Base-by-base conservation (phyloP, 2,329 filamentous ascomycete genomes). In the Cladophialophora chaetospira region DNA sequence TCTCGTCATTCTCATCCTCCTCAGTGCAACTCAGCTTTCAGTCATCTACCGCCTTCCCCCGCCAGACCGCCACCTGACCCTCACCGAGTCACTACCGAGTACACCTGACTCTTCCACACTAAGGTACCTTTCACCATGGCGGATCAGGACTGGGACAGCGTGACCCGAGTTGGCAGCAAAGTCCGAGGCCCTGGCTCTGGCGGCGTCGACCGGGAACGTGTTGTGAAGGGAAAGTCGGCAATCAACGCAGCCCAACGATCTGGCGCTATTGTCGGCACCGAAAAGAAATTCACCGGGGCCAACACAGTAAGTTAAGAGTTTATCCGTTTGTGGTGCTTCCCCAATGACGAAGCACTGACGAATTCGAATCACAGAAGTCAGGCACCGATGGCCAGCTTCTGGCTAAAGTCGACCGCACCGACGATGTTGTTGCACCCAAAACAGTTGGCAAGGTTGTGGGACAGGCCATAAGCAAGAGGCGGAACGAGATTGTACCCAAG, bases 401-500 rank as follows among this genome's bases (percentile, higher is more conserved):
- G 65, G 97, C 94, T 66, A 97, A 97, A 81, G 92, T 99, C 75
- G 94, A 97, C 82, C 92, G 93, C 67, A 87, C 86, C 72, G 92
- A 97, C 80, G 94, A 97, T 73, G 96, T 97, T 77, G 88, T 97
- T 77, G 96, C 96, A 80, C 92, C 91, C 71, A 96, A 96, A 79
- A 95, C 91, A 44, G 81, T 97, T 57, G 91, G 91, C 72, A 81
- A 82, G 69, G 81, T 83, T 55, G 90, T 97, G 64, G 91, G 89
- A 69, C 85, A 89, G 65, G 89, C 88, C 64, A 97, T 97, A 77
- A 82, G 85, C 69, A 83, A 87, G 69, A 84, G 88, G 54, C 89
- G 94, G 64, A 86, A 85, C 71, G 85, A 88, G 72, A 87, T 90
- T 72, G 88, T 88, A 75, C 91, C 92, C 75, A 94, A 96, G 13